phyloP scores from a whole-genome alignment of 2,329 filamentous ascomycete genomes.

The Alternaria angustiovoidea region DNA sequence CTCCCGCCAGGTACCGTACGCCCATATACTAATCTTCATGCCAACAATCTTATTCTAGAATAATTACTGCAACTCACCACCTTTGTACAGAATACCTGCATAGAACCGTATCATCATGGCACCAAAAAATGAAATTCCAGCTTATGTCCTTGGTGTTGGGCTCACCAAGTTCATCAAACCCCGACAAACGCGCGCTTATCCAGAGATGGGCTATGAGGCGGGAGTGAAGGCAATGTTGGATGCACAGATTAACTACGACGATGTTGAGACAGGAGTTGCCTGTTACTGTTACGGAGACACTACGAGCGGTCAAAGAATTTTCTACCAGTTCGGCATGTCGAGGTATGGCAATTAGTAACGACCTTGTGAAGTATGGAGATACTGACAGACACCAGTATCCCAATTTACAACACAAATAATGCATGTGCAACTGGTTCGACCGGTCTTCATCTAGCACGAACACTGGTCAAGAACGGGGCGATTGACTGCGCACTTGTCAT shows the following conservation, averaged over 20 bases:
- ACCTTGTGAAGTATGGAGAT: neutral
- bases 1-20: neutral
- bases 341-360: constrained; percentile 35
- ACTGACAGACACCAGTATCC: constrained; percentile 65
- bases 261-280: constrained; percentile 90
- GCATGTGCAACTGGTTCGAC: constrained; percentile 95
- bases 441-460: constrained; percentile 81
- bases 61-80: neutral
- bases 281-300: constrained; percentile 98
- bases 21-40: neutral
- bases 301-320: constrained; percentile 91
- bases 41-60: no score
- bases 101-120: constrained; percentile 27
- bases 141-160: constrained; percentile 93
- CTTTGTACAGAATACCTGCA: neutral
- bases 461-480: constrained; percentile 77
- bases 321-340: constrained; percentile 98
- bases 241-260: constrained; percentile 92
- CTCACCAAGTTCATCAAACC: constrained; percentile 99
- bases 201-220: constrained; percentile 90
- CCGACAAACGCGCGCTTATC: constrained; percentile 88
- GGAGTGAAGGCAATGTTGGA: constrained; percentile 83
- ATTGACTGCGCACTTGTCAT: constrained; percentile 89
- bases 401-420: constrained; percentile 98
- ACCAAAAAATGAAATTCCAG: constrained; percentile 50